Conservation (phyloP, 2,329 filamentous ascomycete genomes). For the Xylaria sp. region DNA sequence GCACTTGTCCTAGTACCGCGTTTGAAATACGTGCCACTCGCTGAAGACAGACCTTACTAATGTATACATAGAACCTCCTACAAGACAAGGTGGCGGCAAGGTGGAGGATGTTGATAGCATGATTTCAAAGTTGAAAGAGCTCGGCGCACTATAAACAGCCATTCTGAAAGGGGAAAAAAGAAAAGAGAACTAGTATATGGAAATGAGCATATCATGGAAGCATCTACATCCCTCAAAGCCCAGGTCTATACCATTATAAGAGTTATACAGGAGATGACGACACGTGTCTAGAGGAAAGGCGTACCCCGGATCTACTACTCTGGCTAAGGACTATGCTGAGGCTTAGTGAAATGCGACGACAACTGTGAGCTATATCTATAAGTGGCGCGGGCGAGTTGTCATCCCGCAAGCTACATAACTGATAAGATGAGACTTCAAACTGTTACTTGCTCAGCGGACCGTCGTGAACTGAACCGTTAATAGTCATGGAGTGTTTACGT, state of each 20-base stretch:
- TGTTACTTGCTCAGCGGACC: background rate
- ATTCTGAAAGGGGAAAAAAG: background rate
- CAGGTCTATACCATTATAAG: constrained; percentile 18
- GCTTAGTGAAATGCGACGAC: background rate
- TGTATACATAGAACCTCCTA: constrained; percentile 71
- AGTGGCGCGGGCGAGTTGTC: background rate
- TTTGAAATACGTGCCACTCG: background rate
- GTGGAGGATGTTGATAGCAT: constrained; percentile 97
- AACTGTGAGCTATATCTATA: background rate
- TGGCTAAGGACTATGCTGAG: background rate
- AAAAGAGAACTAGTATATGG: background rate
- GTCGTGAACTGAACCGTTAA: background rate
- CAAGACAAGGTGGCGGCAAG: constrained; percentile 92
- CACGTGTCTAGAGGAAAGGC: background rate
- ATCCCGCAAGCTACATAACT: background rate
- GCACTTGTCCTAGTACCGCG: background rate
- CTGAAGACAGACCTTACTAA: constrained; percentile 3
- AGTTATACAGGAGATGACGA: background rate
- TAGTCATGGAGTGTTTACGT: too few relatives aligned
- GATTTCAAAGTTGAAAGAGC: constrained; percentile 90
- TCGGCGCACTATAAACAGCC: constrained; percentile 77
- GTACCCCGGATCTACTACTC: background rate
- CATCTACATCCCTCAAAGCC: background rate
- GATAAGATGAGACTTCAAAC: background rate
- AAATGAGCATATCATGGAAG: background rate